These are phyloP conservation scores for Mucor circinelloides DNA, from an alignment of 371 early-diverging fungal species.

Conservation along the genomic window DNA sequence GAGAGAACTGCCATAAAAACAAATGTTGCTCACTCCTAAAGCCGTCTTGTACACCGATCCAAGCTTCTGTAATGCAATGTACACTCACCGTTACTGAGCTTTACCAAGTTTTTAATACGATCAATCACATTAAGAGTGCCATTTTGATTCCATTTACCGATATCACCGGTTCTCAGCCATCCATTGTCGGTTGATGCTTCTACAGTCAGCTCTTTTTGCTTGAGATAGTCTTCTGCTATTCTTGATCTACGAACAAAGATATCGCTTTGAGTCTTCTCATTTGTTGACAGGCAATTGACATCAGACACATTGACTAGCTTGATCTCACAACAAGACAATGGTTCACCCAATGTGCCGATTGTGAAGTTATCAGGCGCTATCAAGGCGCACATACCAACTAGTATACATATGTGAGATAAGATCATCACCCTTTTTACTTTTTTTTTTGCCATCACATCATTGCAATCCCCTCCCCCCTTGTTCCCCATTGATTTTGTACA, in stretches of 20 bases:
- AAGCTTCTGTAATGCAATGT: constrained; percentile 95
- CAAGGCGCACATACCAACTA: constrained; percentile 60
- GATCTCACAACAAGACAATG: constrained; percentile 81
- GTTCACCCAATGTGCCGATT: constrained; percentile 78
- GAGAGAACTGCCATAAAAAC: constrained; percentile 82
- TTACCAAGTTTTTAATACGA: constrained; percentile 84
- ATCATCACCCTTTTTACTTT: constrained; percentile 5
- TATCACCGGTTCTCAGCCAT: constrained; percentile 94
- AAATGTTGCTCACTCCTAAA: constrained; percentile 77
- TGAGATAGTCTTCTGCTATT: constrained; percentile 70
- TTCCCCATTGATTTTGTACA: not conserved
- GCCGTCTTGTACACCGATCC: constrained; percentile 90
- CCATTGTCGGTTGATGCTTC: constrained; percentile 78
- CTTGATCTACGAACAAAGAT: constrained; percentile 83
- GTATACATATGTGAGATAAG: constrained; percentile 5
- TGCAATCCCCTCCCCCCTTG: no score
- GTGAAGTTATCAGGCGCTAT: constrained; percentile 64
- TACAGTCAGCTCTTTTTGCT: constrained; percentile 68
- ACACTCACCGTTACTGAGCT: constrained; percentile 87
- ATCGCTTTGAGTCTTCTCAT: constrained; percentile 80
- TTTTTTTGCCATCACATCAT: not conserved
- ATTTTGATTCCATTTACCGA: constrained; percentile 74
- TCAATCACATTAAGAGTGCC: constrained; percentile 78
- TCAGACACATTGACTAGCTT: constrained; percentile 92
- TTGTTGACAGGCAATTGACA: constrained; percentile 69